Evolutionary conservation across 352 stramenopile species (phyloP).

Genomic region (Phytopythium kandeliae): DNA sequence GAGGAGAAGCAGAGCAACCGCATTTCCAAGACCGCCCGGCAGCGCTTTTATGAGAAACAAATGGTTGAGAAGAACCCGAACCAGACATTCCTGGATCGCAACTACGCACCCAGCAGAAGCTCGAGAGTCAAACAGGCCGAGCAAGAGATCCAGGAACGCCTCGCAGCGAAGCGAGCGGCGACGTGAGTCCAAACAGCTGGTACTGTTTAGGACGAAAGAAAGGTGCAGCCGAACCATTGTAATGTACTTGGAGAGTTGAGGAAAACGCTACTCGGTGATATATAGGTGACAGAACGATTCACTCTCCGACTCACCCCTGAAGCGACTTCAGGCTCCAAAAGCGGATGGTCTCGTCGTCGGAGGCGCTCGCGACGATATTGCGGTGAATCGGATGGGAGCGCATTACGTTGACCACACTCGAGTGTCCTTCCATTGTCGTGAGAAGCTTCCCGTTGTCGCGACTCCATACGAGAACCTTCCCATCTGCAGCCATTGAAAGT

Average conservation of each 20-base stretch:
- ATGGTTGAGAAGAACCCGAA: conserved; percentile 45
- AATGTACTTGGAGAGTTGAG: conserved; percentile 2
- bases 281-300: too few species aligned
- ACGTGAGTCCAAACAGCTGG: neutral
- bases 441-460: conserved; percentile 42
- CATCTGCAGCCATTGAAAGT: conserved; percentile 55
- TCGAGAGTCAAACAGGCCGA: conserved; percentile 61
- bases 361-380: conserved; percentile 58
- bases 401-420: conserved; percentile 70
- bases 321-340: conserved; percentile 28
- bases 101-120: conserved; percentile 39
- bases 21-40: conserved; percentile 43
- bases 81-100: conserved; percentile 57
- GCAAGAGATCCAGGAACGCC: conserved; percentile 26
- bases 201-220: neutral
- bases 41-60: conserved; percentile 66
- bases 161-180: conserved; percentile 25
- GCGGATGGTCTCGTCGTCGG: conserved; percentile 68
- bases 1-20: conserved; percentile 25
- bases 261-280: too few species aligned
- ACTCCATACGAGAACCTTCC: conserved; percentile 51
- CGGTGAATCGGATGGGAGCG: conserved; percentile 38
- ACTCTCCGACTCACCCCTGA: too few species aligned
- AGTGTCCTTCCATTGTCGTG: conserved; percentile 36
- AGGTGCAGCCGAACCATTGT: neutral